Base-by-base conservation (phyloP, 768 basidiomycete species). In the Hygrophorus pudorinus region DNA sequence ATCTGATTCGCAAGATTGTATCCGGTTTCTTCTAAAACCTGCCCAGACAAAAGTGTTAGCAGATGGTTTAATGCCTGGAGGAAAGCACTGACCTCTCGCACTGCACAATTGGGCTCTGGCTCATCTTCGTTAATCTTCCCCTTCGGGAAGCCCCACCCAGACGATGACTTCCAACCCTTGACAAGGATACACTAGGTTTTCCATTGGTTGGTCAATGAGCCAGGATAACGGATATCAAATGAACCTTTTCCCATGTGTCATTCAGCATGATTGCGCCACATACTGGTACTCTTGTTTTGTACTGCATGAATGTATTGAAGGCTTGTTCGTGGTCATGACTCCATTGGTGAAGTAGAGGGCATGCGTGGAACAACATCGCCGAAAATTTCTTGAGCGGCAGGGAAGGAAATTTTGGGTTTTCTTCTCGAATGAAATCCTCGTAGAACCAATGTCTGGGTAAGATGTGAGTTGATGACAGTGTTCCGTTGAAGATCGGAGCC, bases 71-170 rank as follows among this genome's bases (percentile, higher is more conserved):
- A 12, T 20, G 8, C 18, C 18, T 17, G 16, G 16, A 38, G n/a
- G 31, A 21, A 33, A 29, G 17, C 38, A 28, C 42, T 47, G 6
- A 93, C 94, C 69, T 99, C 96, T 61, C 96, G 80, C 43, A 87
- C 73, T 2, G 94, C 96, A 63, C 96, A 99, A 44, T 72, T 74
- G 39, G 75, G 73, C 45, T 81, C 76, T 6, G 83, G 78, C 59
- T 99, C 96, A 48, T 85, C 77, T 59, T 93, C 83, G 55, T 99
- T 99, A 61, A 98, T 98, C 66, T 99, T 99, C n/a, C 96, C 96
- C 59, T 94, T 88, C 5, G 96, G 96, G 63, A 98, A 99, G n/a
- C 90, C 85, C 96, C 96, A 99, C 5, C 91, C 89, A 2, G 96
- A 87, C 14, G 84, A 87, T 29, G 89, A 79, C 62, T 96, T 97